phyloP scores from a whole-genome alignment of 2,329 filamentous ascomycete genomes.

The Nigrospora osmanthi region DNA sequence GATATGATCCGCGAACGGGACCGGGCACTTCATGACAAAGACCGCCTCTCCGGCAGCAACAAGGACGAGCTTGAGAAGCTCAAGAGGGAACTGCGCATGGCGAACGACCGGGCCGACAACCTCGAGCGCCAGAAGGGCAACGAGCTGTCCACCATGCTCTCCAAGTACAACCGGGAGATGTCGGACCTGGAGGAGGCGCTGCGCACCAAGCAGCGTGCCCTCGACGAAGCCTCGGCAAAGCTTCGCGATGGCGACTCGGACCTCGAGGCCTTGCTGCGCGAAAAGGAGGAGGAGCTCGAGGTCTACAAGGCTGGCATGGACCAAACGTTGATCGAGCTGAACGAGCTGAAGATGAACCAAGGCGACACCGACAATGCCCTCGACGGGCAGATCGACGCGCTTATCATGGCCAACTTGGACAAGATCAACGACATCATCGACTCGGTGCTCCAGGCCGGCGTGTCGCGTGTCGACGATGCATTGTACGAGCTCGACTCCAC shows the following conservation, averaged over 20 bases:
- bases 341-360: conserved; percentile 72
- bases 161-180: conserved; percentile 96
- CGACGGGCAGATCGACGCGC: conserved; percentile 83
- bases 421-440: conserved; percentile 98
- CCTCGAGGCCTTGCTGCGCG: conserved; percentile 74
- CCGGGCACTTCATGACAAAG: conserved; percentile 85
- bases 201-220: conserved; percentile 74
- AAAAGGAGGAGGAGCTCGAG: conserved; percentile 96
- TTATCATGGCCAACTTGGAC: conserved; percentile 77
- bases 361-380: conserved; percentile 72
- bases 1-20: conserved; percentile 98
- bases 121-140: conserved; percentile 88
- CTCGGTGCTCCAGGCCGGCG: conserved; percentile 86
- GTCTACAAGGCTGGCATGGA: conserved; percentile 99
- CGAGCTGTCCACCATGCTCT: conserved; percentile 87
- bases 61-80: conserved; percentile 93
- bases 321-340: conserved; percentile 85
- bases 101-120: conserved; percentile 85
- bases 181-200: conserved; percentile 91
- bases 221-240: conserved; percentile 77
- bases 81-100: conserved; percentile 86
- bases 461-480: conserved; percentile 90
- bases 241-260: conserved; percentile 76
- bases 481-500: conserved; percentile 95
- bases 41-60: conserved; percentile 75